These are phyloP conservation scores for Fusarium papillatum DNA, from an alignment of 2,329 filamentous ascomycete species.

Conservation along the genomic window DNA sequence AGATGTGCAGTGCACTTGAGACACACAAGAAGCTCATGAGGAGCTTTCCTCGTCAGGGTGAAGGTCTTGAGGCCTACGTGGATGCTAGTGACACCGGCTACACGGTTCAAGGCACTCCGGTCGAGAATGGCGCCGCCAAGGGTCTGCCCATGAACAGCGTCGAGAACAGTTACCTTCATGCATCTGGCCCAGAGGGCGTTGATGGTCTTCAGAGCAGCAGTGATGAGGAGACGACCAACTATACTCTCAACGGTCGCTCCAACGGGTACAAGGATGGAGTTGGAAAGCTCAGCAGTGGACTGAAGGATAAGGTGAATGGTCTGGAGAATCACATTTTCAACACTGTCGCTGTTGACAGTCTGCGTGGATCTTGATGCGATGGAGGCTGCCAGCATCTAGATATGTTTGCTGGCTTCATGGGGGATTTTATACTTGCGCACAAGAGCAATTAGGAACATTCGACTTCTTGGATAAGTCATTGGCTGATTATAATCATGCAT, in stretches of 20 bases:
- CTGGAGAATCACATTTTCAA: constrained; percentile 24
- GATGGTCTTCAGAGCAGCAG: constrained; percentile 33
- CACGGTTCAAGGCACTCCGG: constrained; percentile 48
- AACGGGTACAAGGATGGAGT: constrained; percentile 15
- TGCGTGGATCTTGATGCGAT: constrained; percentile 6
- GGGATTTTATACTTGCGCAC: too few relatives aligned
- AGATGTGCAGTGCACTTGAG: constrained; percentile 71
- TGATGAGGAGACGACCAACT: constrained; percentile 23
- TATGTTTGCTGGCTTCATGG: not conserved
- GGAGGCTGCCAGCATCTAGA: not conserved
- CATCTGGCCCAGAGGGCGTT: constrained; percentile 33
- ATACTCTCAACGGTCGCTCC: constrained; percentile 15
- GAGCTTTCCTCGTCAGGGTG: constrained; percentile 73
- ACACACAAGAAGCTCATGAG: constrained; percentile 76
- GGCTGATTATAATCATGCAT: not conserved
- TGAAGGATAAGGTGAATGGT: constrained; percentile 31
- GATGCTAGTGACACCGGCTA: constrained; percentile 78
- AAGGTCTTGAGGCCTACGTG: constrained; percentile 77
- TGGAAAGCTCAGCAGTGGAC: constrained; percentile 15
- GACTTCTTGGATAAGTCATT: too few relatives aligned
- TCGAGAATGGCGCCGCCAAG: constrained; percentile 30
- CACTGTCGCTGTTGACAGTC: constrained; percentile 26
- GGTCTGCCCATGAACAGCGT: constrained; percentile 16
- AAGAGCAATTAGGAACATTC: too few relatives aligned
- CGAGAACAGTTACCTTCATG: constrained; percentile 29